Conservation (phyloP, 2,329 filamentous ascomycete species). For the Neoscytalidium dimidiatum region DNA sequence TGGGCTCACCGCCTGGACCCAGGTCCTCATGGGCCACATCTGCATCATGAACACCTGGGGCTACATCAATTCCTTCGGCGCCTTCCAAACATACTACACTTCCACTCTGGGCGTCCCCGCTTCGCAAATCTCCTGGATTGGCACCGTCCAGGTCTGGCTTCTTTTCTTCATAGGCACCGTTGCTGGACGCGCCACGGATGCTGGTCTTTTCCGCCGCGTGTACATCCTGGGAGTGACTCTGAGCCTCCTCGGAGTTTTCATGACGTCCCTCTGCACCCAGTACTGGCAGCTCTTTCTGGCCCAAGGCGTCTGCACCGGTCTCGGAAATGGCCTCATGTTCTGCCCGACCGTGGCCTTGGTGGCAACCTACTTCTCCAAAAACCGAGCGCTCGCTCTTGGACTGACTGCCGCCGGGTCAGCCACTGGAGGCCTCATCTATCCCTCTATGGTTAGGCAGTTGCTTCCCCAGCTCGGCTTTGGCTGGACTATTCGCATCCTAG, state of each 20-base stretch:
- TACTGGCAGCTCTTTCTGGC: constrained; percentile 51
- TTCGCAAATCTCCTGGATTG: constrained; percentile 56
- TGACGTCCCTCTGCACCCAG: constrained; percentile 49
- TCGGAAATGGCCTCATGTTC: constrained; percentile 39
- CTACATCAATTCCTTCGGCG: constrained; percentile 38
- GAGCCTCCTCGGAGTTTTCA: constrained; percentile 52
- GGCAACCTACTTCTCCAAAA: constrained; percentile 61
- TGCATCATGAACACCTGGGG: constrained; percentile 40
- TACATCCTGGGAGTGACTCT: constrained; percentile 46
- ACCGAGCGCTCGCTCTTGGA: constrained; percentile 62
- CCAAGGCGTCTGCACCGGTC: constrained; percentile 36
- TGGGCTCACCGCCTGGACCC: constrained; percentile 40
- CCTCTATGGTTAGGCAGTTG: constrained; percentile 55
- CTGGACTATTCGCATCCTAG: constrained; percentile 66
- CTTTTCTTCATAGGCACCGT: constrained; percentile 55
- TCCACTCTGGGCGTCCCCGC: constrained; percentile 29
- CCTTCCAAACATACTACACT: constrained; percentile 41
- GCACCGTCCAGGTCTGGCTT: constrained; percentile 53
- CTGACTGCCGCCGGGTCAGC: constrained; percentile 61
- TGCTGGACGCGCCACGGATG: constrained; percentile 54
- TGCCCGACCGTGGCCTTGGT: constrained; percentile 33
- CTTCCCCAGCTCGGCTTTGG: constrained; percentile 62
- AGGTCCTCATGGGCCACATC: constrained; percentile 39
- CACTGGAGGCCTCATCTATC: constrained; percentile 66
- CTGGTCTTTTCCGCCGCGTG: constrained; percentile 51